Evolutionary conservation across 2,329 filamentous ascomycete genomes (phyloP).

Genomic region (Talaromyces sp.): DNA sequence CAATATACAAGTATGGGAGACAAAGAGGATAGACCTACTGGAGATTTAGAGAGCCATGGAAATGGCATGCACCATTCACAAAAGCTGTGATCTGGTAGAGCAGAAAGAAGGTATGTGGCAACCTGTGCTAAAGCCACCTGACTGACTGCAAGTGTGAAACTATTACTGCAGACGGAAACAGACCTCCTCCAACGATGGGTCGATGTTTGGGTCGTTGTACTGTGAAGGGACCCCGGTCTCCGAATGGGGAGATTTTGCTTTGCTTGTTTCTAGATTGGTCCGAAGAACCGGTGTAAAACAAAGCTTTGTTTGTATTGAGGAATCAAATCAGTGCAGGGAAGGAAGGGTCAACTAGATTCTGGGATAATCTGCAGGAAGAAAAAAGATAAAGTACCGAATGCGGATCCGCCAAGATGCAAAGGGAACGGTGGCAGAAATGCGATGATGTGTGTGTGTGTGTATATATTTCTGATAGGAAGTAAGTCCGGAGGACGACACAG

Average conservation of each 20-base stretch:
- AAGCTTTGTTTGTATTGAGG: neutral
- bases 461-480: neutral
- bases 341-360: conserved; percentile 20
- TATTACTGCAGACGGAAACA: conserved; percentile 16
- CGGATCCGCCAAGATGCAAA: conserved; percentile 11
- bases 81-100: conserved; percentile 2
- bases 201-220: neutral
- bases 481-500: neutral
- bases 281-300: conserved; percentile 2
- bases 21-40: conserved; percentile 14
- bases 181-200: neutral
- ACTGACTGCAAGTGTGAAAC: conserved; percentile 8
- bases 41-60: conserved; percentile 13
- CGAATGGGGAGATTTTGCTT: conserved; percentile 12
- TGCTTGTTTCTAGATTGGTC: conserved; percentile 9
- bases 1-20: neutral
- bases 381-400: conserved; percentile 5
- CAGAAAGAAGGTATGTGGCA: neutral
- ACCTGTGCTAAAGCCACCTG: neutral
- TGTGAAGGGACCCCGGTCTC: neutral
- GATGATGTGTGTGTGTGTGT: neutral
- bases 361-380: conserved; percentile 19
- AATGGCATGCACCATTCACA: conserved; percentile 10
- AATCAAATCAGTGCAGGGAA: neutral
- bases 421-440: neutral